Evolutionary conservation across 495 filamentous ascomycete genomes (phyloP).

Genomic region (Margaritispora aquatica): DNA sequence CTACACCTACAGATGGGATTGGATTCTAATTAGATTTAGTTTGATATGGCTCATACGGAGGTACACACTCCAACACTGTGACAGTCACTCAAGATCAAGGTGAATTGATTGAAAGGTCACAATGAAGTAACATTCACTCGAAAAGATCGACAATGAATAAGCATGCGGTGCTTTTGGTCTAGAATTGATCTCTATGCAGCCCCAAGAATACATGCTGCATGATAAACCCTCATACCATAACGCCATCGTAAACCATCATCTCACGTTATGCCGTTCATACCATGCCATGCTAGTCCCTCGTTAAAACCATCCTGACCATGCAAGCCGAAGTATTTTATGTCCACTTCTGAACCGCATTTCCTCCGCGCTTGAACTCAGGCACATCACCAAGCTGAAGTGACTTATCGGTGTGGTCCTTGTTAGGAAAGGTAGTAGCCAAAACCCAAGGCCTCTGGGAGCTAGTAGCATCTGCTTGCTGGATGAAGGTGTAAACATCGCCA

Average conservation of each 20-base stretch:
- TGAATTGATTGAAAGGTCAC: too few relatives aligned
- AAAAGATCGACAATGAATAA: too few relatives aligned
- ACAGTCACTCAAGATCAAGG: too few relatives aligned
- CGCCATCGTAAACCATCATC: background rate
- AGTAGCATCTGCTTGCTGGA: conserved; percentile 57
- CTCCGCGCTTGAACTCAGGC: conserved; percentile 71
- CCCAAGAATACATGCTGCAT: background rate
- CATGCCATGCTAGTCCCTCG: background rate
- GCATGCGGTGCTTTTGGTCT: background rate
- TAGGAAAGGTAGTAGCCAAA: conserved; percentile 93
- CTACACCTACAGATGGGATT: too few relatives aligned
- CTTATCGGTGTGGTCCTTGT: conserved; percentile 81
- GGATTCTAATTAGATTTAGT: too few relatives aligned
- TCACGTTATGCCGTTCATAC: background rate
- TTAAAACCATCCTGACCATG: background rate
- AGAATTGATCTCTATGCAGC: background rate
- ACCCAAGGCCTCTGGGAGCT: conserved; percentile 61
- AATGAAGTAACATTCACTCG: too few relatives aligned
- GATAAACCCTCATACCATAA: background rate
- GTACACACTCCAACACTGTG: too few relatives aligned
- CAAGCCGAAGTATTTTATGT: conserved; percentile 28
- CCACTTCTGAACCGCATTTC: conserved; percentile 90
- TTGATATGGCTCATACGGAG: too few relatives aligned
- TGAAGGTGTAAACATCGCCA: conserved; percentile 84
- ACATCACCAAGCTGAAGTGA: conserved; percentile 64